Evolutionary conservation across 352 stramenopile genomes (phyloP), one percentile per base, ranked within the genome.

Genomic region (Globisporangium paddicum): DNA sequence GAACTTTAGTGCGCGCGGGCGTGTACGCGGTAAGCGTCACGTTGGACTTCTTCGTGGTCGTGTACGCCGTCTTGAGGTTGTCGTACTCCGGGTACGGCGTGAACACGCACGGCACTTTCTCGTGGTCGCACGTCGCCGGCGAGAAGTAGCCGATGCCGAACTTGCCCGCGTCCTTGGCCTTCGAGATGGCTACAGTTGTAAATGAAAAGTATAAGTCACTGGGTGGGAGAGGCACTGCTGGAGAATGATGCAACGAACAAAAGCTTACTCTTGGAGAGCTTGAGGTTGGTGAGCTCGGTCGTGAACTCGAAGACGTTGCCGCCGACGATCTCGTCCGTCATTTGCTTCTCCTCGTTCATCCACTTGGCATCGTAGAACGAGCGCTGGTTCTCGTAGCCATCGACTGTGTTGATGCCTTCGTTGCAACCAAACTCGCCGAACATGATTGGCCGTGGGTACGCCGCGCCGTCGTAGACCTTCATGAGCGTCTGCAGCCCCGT

Each of bases 301-400:
- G 71, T 76, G 61, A 87, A 93, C 64, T 90, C 80, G 46, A 90
- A 93, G 32, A 87, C 80, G 64, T 87, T 89, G 58, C 82, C 80
- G 25, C 80, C 80, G 1, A 89, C 69, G 41, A 90, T 76, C 48
- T 86, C 72, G 28, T 71, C 55, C 0, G 66, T 88, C 80, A 92
- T 87, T n/a, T n/a, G n/a, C n/a, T n/a, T n/a, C 64, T 89, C 80
- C 25, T 81, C 70, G 62, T 90, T 90, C 79, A 93, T 89, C 79
- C 80, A 90, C 51, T 83, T 83, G 16, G 79, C 73, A 25, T 85
- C 75, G 47, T 73, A 75, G 57, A 85, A 85, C 37, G 42, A 51
- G 10, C 75, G 75, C 54, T 81, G 70, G 53, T 72, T 73, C 63
- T 80, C 72, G 60, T 73, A 82, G 18, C 61, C 72, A 30, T 76